These are phyloP conservation scores for Boletus reticuloceps DNA, from an alignment of 768 basidiomycete species.

Conservation along the genomic window DNA sequence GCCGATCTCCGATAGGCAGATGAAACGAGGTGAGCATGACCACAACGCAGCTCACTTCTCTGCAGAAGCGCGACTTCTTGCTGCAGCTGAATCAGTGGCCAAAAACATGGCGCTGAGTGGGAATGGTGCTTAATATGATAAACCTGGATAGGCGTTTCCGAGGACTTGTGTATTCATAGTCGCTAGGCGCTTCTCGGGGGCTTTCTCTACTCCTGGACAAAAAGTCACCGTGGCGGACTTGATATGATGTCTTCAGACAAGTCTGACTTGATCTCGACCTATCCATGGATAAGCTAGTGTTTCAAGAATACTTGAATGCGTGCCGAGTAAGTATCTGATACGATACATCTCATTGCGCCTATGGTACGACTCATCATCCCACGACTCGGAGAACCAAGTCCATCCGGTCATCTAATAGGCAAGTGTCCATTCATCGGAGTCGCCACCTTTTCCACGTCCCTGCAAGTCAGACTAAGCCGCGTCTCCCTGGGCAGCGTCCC, in stretches of 20 bases:
- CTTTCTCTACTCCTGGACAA: background rate
- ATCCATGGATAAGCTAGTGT: background rate
- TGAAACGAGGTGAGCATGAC: background rate
- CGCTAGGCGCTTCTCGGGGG: background rate
- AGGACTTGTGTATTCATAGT: background rate
- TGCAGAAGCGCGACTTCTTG: background rate
- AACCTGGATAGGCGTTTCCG: background rate
- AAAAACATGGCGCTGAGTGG: background rate
- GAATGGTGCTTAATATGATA: background rate
- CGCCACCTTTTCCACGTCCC: slow-evolving; percentile 69
- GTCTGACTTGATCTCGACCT: too few relatives aligned
- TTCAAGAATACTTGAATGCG: background rate
- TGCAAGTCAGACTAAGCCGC: slow-evolving; percentile 83
- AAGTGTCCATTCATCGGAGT: background rate
- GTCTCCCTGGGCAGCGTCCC: slow-evolving; percentile 52
- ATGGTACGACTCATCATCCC: background rate
- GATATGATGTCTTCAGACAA: too few relatives aligned
- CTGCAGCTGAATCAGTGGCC: background rate
- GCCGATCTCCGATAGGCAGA: background rate
- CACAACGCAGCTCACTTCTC: background rate
- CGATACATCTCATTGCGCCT: background rate
- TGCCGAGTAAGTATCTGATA: background rate
- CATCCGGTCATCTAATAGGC: too few relatives aligned
- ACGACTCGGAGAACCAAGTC: background rate
- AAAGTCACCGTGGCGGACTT: background rate